Evolutionary conservation across 1,284 basidiomycete species (phyloP), one percentile per base, ranked within the genome.

Genomic region (Moesziomyces sp.): DNA sequence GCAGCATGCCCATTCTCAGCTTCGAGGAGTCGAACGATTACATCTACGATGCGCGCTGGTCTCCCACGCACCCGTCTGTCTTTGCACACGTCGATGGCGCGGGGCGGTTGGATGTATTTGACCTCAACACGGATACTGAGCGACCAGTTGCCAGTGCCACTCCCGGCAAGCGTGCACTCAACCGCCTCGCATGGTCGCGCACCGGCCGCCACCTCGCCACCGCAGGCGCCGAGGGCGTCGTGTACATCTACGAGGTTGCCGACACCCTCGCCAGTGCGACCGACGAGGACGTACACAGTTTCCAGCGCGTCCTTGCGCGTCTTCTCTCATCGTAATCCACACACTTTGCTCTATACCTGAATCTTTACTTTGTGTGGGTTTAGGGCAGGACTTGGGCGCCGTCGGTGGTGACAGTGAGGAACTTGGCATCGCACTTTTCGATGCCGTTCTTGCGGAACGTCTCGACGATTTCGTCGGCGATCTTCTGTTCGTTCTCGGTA

Each of bases 31-130:
- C 93, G 13, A 93, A 94, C 83, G 96, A 99, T 84, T 98, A 98
- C 83, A 93, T 99, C n/a, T 98, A 97, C 85, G 96, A 98, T 85
- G 94, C 94, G 51, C 92, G 91, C 82, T 99, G 97, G 97, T 95
- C 98, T 84, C 94, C 95, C 2, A 87, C 89, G 26, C 95, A 99
- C 84, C 97, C 97, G 5, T 93, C 94, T 0, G 69, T 97, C 46
- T 99, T 99, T 84, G 96, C 92, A 16, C 90, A 90, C 5, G 97
- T 94, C 2, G 95, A 99, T 84, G 97, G 94, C 0, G 91, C 91
- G 2, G 97, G 96, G 35, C 91, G 91, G 81, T 94, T 99, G 85
- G 94, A 98, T 83, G 80, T 99, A 48, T 99, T 94, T 93, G 97
- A 99, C 85, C 85, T 99, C 80, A 98, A 97, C 84, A 85, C 88